A percentile compares a stretch with the other conserved stretches of the same genome.
These are phyloP conservation scores for Fragilaria crotonensis DNA, from an alignment of 108 stramenopile genomes.

Conservation along the genomic window DNA sequence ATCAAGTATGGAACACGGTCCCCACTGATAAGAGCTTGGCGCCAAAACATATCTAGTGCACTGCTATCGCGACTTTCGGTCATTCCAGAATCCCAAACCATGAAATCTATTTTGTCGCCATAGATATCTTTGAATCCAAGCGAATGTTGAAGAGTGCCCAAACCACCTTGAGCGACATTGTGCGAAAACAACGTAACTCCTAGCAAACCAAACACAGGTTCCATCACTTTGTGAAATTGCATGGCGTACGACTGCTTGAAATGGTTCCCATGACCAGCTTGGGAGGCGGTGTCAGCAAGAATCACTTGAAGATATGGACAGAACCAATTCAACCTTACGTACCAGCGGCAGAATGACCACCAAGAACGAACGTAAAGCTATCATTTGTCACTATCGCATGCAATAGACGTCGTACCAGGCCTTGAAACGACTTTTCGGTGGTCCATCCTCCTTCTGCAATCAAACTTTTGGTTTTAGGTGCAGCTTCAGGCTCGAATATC, in stretches of 20 bases:
- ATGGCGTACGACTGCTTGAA: conserved; percentile 59
- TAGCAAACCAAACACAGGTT: conserved; percentile 53
- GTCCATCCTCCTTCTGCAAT: conserved; percentile 71
- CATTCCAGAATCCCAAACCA: conserved; percentile 61
- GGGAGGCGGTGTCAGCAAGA: too few relatives aligned
- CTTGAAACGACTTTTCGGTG: conserved; percentile 39
- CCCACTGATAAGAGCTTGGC: conserved; percentile 51
- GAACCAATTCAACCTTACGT: too few relatives aligned
- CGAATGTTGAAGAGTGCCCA: conserved; percentile 36
- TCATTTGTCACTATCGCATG: conserved; percentile 81
- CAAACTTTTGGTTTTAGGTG: too few relatives aligned
- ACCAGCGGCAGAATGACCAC: conserved; percentile 53
- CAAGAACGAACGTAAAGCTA: conserved; percentile 56
- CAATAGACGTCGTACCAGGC: conserved; percentile 52
- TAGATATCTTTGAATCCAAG: conserved; percentile 47
- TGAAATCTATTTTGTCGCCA: conserved; percentile 54
- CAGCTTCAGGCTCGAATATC: background rate
- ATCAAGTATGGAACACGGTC: conserved; percentile 45
- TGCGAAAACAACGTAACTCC: conserved; percentile 47
- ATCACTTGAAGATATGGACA: too few relatives aligned
- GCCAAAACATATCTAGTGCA: conserved; percentile 40
- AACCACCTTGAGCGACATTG: conserved; percentile 44
- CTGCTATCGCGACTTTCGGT: conserved; percentile 18
- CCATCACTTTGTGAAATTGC: conserved; percentile 53
- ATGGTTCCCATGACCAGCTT: conserved; percentile 72